These are phyloP conservation scores for Calonectria henricotiae DNA, from an alignment of 2,329 filamentous ascomycete species.

Conservation along the genomic window DNA sequence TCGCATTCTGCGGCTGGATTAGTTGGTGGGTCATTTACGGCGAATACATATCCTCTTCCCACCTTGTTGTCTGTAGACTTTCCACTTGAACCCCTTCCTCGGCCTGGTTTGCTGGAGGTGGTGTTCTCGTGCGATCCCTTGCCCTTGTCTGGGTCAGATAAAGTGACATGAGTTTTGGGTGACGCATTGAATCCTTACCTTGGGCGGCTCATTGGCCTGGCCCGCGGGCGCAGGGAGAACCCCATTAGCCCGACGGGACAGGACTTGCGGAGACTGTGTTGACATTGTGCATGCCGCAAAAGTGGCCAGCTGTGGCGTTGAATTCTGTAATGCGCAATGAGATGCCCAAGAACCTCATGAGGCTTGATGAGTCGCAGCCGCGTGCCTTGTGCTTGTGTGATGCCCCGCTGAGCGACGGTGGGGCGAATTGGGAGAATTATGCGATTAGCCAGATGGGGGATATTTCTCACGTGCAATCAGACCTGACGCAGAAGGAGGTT, in stretches of 20 bases:
- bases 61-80: constrained; percentile 53
- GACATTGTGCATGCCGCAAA: constrained; percentile 59
- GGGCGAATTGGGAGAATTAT: constrained; percentile 50
- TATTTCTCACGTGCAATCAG: constrained; percentile 40
- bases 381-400: constrained; percentile 37
- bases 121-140: constrained; percentile 49
- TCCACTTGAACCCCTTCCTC: constrained; percentile 51
- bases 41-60: constrained; percentile 36
- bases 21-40: constrained; percentile 38
- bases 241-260: constrained; percentile 59
- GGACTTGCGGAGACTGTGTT: constrained; percentile 56
- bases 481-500: constrained; percentile 21
- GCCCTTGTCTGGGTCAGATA: constrained; percentile 49
- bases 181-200: constrained; percentile 49
- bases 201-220: constrained; percentile 52
- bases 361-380: constrained; percentile 52
- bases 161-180: constrained; percentile 33
- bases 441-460: constrained; percentile 50
- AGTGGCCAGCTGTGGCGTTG: constrained; percentile 42
- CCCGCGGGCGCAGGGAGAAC: constrained; percentile 46
- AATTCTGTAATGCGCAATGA: constrained; percentile 42
- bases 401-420: constrained; percentile 52
- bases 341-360: constrained; percentile 43
- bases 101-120: constrained; percentile 46
- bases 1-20: constrained; percentile 48